Evolutionary conservation across 139 green algal genomes (phyloP), one percentile per base, ranked within the genome.

Genomic region (Axilococcus clingmanii): DNA sequence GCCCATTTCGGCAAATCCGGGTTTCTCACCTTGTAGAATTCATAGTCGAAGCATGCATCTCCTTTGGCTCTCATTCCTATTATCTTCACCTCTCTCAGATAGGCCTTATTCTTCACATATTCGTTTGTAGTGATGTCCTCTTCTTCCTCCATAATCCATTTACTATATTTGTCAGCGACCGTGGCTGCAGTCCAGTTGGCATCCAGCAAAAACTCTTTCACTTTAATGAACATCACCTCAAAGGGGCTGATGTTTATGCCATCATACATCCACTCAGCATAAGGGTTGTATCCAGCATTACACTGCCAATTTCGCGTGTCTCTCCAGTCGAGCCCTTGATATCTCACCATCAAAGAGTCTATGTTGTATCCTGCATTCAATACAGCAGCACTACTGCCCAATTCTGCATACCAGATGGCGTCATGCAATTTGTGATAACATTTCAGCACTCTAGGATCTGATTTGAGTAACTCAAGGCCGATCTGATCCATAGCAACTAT

Each of bases 41-140:
- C 27, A 25, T 68, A 63, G 36, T 78, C 69, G 42, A 78, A 78
- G 65, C 69, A 78, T 34, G 56, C 66, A 4, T 54, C 58, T 1
- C 69, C 69, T 4, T 66, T 42, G 1, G 38, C 24, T 24, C 65
- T 74, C 29, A 62, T 59, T 5, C 43, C 42, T n/a, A 59, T 23
- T 40, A 78, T 49, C 9, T 63, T 49, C 22, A 60, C 33, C 15
- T 19, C 37, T 20, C 51, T 57, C 16, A 46, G 22, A 15, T 17
- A 20, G 55, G 37, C 55, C 20, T 41, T 29, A 20, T 60, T 40
- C 2, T 47, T 42, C 8, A 59, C 53, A 41, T 52, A 76, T 16
- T 34, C 42, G 44, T 78, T 78, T 14, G n/a, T 45, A 24, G 31
- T 40, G 17, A 71, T 46, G 17, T 42, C 36, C 36, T 42, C 36